Evolutionary conservation across 495 filamentous ascomycete species (phyloP), one percentile per base, ranked within the genome.

Genomic region (Letharia columbiana): DNA sequence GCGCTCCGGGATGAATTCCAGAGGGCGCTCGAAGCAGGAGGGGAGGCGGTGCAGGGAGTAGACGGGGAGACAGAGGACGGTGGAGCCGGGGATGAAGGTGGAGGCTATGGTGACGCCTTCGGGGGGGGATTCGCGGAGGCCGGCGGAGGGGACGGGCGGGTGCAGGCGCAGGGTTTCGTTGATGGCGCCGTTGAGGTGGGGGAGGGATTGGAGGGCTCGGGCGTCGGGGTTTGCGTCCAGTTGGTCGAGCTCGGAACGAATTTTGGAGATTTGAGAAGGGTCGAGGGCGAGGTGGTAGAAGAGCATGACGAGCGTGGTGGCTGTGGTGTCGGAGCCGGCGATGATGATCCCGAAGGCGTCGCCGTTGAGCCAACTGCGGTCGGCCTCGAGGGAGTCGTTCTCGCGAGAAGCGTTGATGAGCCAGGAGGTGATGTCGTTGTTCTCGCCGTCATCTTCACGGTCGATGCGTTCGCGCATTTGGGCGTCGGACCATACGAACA

Each of bases 161-260:
- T 86, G 77, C 17, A 87, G 70, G 1, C 85, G 75, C 47, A 88
- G 71, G 0, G 84, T 75, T 71, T 89, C 85, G 35, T 80, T 77
- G 68, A 85, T 83, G 37, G 81, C 75, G 41, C 75, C 74, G 63
- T 81, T 79, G n/a, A 86, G 67, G 63, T 80, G 75, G 3, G 74
- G 73, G 11, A 80, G 64, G 7, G 68, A 64, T 33, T 77, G 72
- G 2, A 80, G 67, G 57, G 73, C 40, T 37, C 49, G 37, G 18
- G 60, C 37, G 42, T 65, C 59, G 12, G 40, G 61, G 18, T 31
- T 45, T 7, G 68, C 1, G n/a, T 45, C n/a, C 4, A 31, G 69
- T 65, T 60, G 45, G 39, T 62, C 15, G 3, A 75, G 60, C 33
- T 79, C 77, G 4, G 63, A 52, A 4, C 70, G 69, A 4, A 80